Conservation (phyloP, 2,329 filamentous ascomycete species). For the Leptosphaerulina australis region DNA sequence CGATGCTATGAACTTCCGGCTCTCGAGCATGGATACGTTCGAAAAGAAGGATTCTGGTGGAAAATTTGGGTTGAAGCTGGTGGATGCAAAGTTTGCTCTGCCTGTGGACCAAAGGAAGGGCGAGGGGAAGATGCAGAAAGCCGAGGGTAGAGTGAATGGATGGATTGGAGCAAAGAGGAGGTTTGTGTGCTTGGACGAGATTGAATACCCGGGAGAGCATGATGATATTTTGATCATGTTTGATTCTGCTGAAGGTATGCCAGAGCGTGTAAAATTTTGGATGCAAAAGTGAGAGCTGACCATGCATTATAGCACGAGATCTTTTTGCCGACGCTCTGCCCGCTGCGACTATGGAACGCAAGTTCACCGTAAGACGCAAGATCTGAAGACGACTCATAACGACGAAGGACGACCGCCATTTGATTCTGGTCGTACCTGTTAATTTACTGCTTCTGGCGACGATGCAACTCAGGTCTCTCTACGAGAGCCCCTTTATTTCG, state of each 20-base stretch:
- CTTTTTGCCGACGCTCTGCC: constrained; percentile 54
- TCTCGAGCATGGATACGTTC: constrained; percentile 83
- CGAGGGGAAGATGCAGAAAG: constrained; percentile 57
- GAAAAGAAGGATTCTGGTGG: constrained; percentile 62
- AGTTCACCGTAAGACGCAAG: constrained; percentile 53
- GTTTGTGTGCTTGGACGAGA: constrained; percentile 84
- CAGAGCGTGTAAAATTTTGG: no score
- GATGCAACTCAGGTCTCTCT: no score
- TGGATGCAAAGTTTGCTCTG: constrained; percentile 89
- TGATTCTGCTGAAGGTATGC: constrained; percentile 77
- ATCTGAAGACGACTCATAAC: constrained; percentile 41
- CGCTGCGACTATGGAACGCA: constrained; percentile 49
- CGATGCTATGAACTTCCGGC: constrained; percentile 84
- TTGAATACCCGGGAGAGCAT: constrained; percentile 89
- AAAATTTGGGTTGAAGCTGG: constrained; percentile 76
- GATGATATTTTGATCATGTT: constrained; percentile 89
- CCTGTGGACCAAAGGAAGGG: constrained; percentile 63
- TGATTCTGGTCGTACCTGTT: background rate
- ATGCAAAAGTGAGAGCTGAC: no score
- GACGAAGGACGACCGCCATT: background rate
- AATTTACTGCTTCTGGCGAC: no score
- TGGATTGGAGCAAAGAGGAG: constrained; percentile 65
- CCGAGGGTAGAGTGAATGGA: constrained; percentile 54
- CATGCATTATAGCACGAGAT: constrained; percentile 56
- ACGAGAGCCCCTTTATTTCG: background rate